Conservation (phyloP, 257 asterid genomes). For the Parsonsia alboflavescens region DNA sequence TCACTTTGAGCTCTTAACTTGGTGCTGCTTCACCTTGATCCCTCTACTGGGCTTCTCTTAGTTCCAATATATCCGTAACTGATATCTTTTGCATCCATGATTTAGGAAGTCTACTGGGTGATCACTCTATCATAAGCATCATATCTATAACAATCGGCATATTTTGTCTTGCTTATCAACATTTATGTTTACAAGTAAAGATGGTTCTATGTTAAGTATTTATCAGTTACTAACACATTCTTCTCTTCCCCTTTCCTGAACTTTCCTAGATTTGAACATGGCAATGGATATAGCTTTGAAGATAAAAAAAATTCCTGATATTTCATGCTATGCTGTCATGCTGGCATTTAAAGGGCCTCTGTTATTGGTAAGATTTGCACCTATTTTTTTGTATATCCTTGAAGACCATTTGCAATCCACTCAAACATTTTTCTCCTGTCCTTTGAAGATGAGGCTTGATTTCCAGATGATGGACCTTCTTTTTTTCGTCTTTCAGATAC, state of each 20-base stretch:
- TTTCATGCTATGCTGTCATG: constrained; percentile 74
- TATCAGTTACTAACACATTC: not conserved
- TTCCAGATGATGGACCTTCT: constrained; percentile 10
- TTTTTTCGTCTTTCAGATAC: constrained; percentile 48
- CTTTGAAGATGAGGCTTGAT: not conserved
- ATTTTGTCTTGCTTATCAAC: not conserved
- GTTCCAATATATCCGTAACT: not conserved
- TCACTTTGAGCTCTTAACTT: not conserved
- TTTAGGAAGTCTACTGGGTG: not conserved
- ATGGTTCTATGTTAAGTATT: not conserved
- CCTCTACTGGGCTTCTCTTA: not conserved
- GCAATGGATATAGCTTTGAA: constrained; percentile 46
- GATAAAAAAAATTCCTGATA: constrained; percentile 58
- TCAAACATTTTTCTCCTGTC: not conserved
- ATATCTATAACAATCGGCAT: too few relatives aligned
- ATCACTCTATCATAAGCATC: not conserved
- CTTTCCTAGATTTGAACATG: constrained; percentile 41
- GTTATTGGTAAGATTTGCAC: constrained; percentile 43
- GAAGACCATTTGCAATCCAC: not conserved
- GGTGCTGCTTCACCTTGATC: not conserved
- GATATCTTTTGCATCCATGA: not conserved
- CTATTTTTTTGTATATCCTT: not conserved
- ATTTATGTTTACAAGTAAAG: not conserved
- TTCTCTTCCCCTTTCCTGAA: not conserved
- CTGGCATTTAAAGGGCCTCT: constrained; percentile 77